Base-by-base conservation (phyloP, 192 early-diverging fungal species). In the Linderina pennispora region DNA sequence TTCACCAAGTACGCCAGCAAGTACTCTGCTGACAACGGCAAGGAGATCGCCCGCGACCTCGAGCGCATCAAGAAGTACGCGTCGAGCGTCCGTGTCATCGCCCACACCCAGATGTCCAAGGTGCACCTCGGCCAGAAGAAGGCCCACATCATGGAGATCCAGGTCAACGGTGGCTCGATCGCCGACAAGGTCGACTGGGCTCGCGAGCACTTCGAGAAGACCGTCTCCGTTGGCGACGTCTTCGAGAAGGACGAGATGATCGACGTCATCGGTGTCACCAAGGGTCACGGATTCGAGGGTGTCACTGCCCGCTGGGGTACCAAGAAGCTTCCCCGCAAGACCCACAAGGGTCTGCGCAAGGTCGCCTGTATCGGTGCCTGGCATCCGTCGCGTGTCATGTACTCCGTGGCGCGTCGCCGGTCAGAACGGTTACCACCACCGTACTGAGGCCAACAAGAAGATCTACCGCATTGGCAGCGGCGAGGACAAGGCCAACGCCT, bases 401-500 rank as follows among this genome's bases (percentile, higher is more conserved):
- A 84, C 90, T 92, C 97, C 47, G 94, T 99, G 56, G 88, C 97
- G 49, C 94, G 97, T 75, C n/a, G 90, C 97, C 62, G 97, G 97
- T 93, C 97, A 99, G 84, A 79, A 92, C 79, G 97, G 97, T 83
- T 97, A 93, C 86, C 97, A 99, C 81, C 97, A 97, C 84, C 94
- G 97, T 87, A 97, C 94, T 54, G 97, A 99, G 80, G 71, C 94
- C 54, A 99, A 99, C 89, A 97, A 97, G 90, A 99, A 99, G 88
- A 95, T 99, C 83, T 99, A 97, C 87, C 89, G 94, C 63, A 86
- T 99, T 46, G 93, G 86, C 45, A 89, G 88, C 60, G 88, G 85
- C 55, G 77, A 83, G 49, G 86, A 92, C 77, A 75, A 77, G 55
- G 71, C 73, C 48, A 87, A 75, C 75, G 94, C 82, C 66, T 75